Percentiles rank a stretch among this genome's conserved stretches.
These are phyloP conservation scores for Lentinula lateritia DNA, from an alignment of 768 basidiomycete species.

Conservation along the genomic window DNA sequence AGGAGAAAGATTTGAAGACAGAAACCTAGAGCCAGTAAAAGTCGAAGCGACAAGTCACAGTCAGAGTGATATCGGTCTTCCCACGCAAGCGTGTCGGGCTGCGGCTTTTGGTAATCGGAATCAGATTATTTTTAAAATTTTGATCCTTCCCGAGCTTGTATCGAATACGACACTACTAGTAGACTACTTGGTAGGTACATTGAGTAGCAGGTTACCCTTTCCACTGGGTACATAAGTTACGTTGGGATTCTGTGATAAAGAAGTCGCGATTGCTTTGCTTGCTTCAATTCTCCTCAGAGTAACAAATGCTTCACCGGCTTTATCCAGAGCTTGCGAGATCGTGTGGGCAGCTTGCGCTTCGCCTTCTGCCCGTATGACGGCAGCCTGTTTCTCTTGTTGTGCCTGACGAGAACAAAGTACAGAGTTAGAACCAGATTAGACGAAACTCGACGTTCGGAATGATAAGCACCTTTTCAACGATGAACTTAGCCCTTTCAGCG, in stretches of 20 bases:
- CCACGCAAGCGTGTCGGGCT: neutral
- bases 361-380: conserved; percentile 96
- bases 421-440: neutral
- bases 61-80: conserved; percentile 13
- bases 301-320: conserved; percentile 94
- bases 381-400: conserved; percentile 98
- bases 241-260: conserved; percentile 71
- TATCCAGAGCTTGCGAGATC: conserved; percentile 85
- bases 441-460: neutral
- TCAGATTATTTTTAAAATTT: neutral
- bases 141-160: neutral
- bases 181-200: conserved; percentile 59
- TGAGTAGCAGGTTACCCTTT: conserved; percentile 76
- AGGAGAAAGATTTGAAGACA: conserved; percentile 33
- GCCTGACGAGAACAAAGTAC: conserved; percentile 45
- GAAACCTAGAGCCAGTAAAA: conserved; percentile 21
- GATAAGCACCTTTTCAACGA: conserved; percentile 86
- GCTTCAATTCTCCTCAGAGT: conserved; percentile 96
- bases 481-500: conserved; percentile 97
- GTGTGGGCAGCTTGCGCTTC: conserved; percentile 96
- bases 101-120: neutral
- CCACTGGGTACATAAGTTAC: conserved; percentile 87
- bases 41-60: conserved; percentile 10
- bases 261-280: conserved; percentile 92
- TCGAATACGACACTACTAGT: neutral